phyloP scores from a whole-genome alignment of 306 rosid species.

The Nissolia schottii region DNA sequence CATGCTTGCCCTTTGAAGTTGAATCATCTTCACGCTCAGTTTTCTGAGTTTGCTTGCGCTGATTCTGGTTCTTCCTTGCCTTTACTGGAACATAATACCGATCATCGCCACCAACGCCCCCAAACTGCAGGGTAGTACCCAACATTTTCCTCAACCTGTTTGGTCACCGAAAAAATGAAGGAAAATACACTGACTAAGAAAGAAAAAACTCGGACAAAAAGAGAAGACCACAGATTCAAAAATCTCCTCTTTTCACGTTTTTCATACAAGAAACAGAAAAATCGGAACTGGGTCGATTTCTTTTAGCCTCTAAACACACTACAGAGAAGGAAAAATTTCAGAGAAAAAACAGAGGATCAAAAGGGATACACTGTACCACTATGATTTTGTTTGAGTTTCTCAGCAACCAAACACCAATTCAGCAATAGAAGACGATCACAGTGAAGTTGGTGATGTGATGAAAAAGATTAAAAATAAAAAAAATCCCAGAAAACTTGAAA shows the following conservation, averaged over 20 bases:
- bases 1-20: constrained; percentile 23
- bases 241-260: background rate
- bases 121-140: constrained; percentile 54
- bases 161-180: constrained; percentile 11
- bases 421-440: background rate
- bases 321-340: background rate
- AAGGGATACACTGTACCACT: background rate
- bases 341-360: constrained; percentile 9
- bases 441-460: constrained; percentile 4
- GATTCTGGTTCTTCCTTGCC: constrained; percentile 55
- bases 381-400: background rate
- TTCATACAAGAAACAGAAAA: constrained; percentile 4
- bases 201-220: background rate
- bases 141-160: constrained; percentile 50
- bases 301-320: background rate
- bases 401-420: constrained; percentile 23
- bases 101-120: constrained; percentile 54
- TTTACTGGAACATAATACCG: constrained; percentile 64
- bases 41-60: constrained; percentile 50
- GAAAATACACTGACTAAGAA: background rate
- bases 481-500: background rate
- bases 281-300: background rate
- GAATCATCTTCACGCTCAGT: constrained; percentile 48
- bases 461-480: background rate
- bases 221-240: constrained; percentile 7